Percentiles rank a stretch among this genome's conserved stretches.
These are phyloP conservation scores for Penicillium sp. DNA, from an alignment of 2,329 filamentous ascomycete genomes.

Conservation along the genomic window DNA sequence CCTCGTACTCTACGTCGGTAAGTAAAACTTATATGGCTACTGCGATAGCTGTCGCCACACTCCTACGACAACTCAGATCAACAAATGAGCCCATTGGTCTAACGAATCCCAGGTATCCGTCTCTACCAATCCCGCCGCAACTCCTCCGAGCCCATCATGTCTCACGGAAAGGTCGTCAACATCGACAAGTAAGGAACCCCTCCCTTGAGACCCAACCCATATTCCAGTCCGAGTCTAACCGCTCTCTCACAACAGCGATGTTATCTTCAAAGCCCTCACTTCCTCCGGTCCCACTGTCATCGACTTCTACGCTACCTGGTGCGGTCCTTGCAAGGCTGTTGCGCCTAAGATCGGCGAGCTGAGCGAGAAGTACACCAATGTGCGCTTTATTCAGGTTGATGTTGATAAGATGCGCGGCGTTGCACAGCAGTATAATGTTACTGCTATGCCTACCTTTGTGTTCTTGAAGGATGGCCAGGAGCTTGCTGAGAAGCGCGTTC, in stretches of 20 bases:
- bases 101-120: slow-evolving; percentile 15
- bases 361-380: slow-evolving; percentile 51
- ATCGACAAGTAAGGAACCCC: slow-evolving; percentile 35
- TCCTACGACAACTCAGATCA: neutral
- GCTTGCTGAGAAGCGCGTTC: slow-evolving; percentile 27
- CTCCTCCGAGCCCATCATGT: slow-evolving; percentile 23
- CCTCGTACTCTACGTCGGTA: slow-evolving; percentile 20
- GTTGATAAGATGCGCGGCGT: slow-evolving; percentile 55
- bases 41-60: neutral
- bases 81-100: neutral
- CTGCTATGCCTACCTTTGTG: slow-evolving; percentile 48
- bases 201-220: neutral
- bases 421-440: slow-evolving; percentile 51
- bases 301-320: slow-evolving; percentile 59
- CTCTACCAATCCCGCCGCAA: slow-evolving; percentile 13
- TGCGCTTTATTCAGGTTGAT: slow-evolving; percentile 58
- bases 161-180: slow-evolving; percentile 39
- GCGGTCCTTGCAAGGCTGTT: slow-evolving; percentile 58
- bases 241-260: slow-evolving; percentile 45
- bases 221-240: neutral
- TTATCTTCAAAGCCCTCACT: slow-evolving; percentile 57
- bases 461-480: slow-evolving; percentile 42
- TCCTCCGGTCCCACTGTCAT: slow-evolving; percentile 54
- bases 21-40: neutral
- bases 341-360: slow-evolving; percentile 54